A percentile compares a stretch with the other conserved stretches of the same genome.
Evolutionary conservation across 192 early-diverging fungal species (phyloP).

Genomic region (Ambispora gerdemannii): DNA sequence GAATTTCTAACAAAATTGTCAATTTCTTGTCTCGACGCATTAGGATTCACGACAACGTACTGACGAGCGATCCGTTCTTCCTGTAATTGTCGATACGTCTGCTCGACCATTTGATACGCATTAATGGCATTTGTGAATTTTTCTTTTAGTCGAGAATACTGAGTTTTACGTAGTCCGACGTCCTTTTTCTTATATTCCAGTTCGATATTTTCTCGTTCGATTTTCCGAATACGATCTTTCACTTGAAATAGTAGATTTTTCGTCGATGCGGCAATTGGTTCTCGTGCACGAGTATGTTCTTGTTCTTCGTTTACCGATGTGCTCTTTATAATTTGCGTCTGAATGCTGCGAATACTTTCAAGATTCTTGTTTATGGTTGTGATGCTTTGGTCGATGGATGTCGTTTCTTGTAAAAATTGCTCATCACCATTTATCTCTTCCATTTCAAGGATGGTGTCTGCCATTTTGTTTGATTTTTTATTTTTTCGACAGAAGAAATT

Average conservation of each 20-base stretch:
- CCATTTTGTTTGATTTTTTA: too few relatives aligned
- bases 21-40: constrained; percentile 72
- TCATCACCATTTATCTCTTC: background rate
- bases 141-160: constrained; percentile 44
- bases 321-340: background rate
- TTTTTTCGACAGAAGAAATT: too few relatives aligned
- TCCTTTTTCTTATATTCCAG: constrained; percentile 48
- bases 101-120: constrained; percentile 74
- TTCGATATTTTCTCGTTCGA: constrained; percentile 14
- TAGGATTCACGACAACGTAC: constrained; percentile 79
- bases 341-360: background rate
- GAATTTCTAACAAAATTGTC: constrained; percentile 62
- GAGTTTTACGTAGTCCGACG: background rate
- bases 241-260: constrained; percentile 4
- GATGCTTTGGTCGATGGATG: constrained; percentile 10
- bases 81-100: constrained; percentile 76
- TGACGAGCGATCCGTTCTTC: constrained; percentile 77
- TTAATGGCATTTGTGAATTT: constrained; percentile 63
- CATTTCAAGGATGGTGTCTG: too few relatives aligned
- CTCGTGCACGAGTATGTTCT: background rate
- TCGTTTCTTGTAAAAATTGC: constrained; percentile 1
- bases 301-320: background rate
- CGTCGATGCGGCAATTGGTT: background rate
- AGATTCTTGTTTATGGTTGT: constrained; percentile 1
- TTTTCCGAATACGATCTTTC: constrained; percentile 17